Conservation (phyloP, 2,329 filamentous ascomycete species). For the Fusarium sp. region DNA sequence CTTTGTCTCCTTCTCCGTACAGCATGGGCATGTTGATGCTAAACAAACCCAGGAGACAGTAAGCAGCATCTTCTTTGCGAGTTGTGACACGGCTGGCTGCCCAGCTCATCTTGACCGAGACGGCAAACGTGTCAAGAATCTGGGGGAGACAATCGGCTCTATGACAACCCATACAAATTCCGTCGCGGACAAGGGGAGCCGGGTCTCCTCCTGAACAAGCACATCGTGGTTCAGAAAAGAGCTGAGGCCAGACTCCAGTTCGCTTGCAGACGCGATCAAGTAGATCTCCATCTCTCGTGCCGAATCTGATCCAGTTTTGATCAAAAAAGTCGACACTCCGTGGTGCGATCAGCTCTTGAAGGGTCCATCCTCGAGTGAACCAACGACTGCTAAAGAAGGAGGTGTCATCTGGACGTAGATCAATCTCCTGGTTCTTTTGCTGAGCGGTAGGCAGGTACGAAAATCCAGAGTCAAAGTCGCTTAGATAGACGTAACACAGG, state of each 20-base stretch:
- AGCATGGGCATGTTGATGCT: conserved; percentile 47
- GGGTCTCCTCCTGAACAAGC: conserved; percentile 3
- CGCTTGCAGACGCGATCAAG: conserved; percentile 24
- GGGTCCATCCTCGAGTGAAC: conserved; percentile 44
- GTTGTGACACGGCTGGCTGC: conserved; percentile 43
- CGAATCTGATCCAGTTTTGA: conserved; percentile 42
- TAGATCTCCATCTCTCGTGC: conserved; percentile 39
- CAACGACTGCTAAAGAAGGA: conserved; percentile 37
- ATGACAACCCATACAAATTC: conserved; percentile 28
- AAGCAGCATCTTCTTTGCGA: conserved; percentile 47
- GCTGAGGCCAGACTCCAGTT: conserved; percentile 34
- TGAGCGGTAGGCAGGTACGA: neutral
- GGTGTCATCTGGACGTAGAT: neutral
- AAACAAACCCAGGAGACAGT: conserved; percentile 48
- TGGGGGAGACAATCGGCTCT: conserved; percentile 30
- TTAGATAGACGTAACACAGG: conserved; percentile 44
- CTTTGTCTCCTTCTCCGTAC: conserved; percentile 47
- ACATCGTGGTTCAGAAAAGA: conserved; percentile 38
- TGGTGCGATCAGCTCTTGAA: conserved; percentile 50
- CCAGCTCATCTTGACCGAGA: conserved; percentile 46
- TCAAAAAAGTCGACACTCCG: conserved; percentile 46
- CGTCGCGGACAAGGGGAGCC: conserved; percentile 20
- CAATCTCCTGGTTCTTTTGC: neutral
- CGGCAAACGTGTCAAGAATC: conserved; percentile 38
- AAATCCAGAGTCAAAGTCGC: conserved; percentile 26